Evolutionary conservation across 176 grass and related monocot species (phyloP).

Genomic region (Melocanna baccifera): DNA sequence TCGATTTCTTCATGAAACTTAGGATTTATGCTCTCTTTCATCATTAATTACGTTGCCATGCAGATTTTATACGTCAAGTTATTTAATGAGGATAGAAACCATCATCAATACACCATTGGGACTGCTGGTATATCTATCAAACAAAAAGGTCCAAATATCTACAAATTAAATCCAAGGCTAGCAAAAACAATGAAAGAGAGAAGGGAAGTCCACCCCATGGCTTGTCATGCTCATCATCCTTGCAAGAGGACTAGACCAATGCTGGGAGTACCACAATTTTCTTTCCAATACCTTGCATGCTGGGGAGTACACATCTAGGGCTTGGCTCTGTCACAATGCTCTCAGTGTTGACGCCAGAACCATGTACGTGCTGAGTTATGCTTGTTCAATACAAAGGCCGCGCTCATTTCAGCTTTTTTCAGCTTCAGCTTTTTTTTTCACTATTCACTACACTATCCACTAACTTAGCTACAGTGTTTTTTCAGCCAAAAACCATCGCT

Average conservation of each 20-base stretch:
- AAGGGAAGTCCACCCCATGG: neutral
- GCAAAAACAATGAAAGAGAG: neutral
- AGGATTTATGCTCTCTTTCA: too few relatives aligned
- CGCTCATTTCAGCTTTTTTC: too few relatives aligned
- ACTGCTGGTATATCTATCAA: too few relatives aligned
- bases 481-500: too few relatives aligned
- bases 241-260: neutral
- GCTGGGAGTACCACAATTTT: neutral
- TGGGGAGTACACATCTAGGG: neutral
- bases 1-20: too few relatives aligned
- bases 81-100: too few relatives aligned
- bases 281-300: neutral
- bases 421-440: too few relatives aligned
- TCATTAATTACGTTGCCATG: too few relatives aligned
- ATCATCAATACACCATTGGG: too few relatives aligned
- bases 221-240: conserved; percentile 3
- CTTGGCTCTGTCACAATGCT: conserved; percentile 27
- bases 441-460: too few relatives aligned
- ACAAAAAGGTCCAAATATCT: neutral
- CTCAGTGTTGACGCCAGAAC: conserved; percentile 27
- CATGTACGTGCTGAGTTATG: neutral
- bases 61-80: too few relatives aligned
- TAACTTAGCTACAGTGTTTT: too few relatives aligned
- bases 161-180: neutral
- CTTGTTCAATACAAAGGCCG: conserved; percentile 22